Conservation (phyloP, 73 alveolate species). For the Blepharisma japonicum region DNA sequence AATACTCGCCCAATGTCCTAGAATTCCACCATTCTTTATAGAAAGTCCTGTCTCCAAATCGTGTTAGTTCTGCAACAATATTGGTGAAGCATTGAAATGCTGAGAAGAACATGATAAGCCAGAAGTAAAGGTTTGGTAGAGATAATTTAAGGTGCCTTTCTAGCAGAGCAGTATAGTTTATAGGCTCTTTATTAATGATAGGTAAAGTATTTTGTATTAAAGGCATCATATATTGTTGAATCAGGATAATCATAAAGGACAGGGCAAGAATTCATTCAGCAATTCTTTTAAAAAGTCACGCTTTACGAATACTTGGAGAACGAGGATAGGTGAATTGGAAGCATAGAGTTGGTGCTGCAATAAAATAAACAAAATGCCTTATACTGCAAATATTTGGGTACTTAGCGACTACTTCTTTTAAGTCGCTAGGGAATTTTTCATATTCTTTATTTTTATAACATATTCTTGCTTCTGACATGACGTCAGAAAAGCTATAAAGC, state of each 20-base stretch:
- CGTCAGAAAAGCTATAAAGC: constrained; percentile 7
- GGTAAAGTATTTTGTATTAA: constrained; percentile 38
- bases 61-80: constrained; percentile 63
- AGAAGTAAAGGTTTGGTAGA: constrained; percentile 69
- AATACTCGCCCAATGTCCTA: constrained; percentile 51
- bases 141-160: constrained; percentile 52
- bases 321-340: constrained; percentile 64
- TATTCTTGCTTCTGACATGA: not conserved
- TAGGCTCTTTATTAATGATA: constrained; percentile 34
- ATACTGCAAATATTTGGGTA: constrained; percentile 1
- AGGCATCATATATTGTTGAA: constrained; percentile 50
- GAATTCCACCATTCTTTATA: constrained; percentile 73
- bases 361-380: not conserved
- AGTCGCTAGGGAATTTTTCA: not conserved
- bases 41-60: constrained; percentile 81
- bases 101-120: constrained; percentile 77
- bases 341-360: constrained; percentile 34
- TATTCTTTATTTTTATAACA: not conserved
- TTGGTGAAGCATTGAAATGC: constrained; percentile 67
- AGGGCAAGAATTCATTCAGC: constrained; percentile 34
- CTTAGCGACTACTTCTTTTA: not conserved
- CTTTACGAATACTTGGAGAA: constrained; percentile 39
- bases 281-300: constrained; percentile 47
- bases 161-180: constrained; percentile 23
- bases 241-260: not conserved